A percentile compares a stretch with the other conserved stretches of the same genome.
These are phyloP conservation scores for Epithemia pelagica DNA, from an alignment of 108 stramenopile species.

Conservation along the genomic window DNA sequence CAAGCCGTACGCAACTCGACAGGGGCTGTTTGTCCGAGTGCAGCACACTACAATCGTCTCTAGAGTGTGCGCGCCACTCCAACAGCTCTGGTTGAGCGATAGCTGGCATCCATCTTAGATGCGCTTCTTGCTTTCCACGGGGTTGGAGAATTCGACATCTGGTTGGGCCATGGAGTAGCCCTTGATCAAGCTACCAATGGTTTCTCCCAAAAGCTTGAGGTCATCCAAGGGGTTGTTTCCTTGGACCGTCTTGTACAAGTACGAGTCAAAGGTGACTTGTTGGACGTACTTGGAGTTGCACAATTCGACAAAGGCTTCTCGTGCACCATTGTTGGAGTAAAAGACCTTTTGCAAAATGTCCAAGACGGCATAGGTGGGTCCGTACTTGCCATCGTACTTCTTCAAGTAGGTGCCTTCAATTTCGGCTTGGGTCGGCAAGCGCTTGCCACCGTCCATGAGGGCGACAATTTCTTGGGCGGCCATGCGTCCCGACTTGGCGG, in stretches of 20 bases:
- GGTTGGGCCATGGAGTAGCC: constrained; percentile 92
- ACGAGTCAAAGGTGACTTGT: constrained; percentile 97
- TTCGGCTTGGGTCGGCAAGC: constrained; percentile 88
- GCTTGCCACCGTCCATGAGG: constrained; percentile 81
- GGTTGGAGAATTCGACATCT: constrained; percentile 92
- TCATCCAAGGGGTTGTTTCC: constrained; percentile 97
- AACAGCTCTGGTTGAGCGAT: too few relatives aligned
- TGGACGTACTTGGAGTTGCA: constrained; percentile 97
- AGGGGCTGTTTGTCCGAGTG: too few relatives aligned
- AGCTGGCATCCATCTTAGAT: too few relatives aligned
- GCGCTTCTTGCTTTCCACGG: constrained; percentile 91
- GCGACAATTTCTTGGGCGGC: constrained; percentile 91
- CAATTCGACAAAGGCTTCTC: constrained; percentile 96
- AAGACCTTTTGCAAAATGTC: constrained; percentile 97
- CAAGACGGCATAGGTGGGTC: constrained; percentile 95
- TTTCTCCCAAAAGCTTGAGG: constrained; percentile 93
- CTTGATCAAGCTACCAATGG: constrained; percentile 92
- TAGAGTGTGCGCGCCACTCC: too few relatives aligned
- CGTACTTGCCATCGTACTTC: constrained; percentile 90
- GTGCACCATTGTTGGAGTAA: constrained; percentile 96
- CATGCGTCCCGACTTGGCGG: constrained; percentile 97
- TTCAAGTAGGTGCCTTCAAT: constrained; percentile 90
- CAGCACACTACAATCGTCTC: too few relatives aligned
- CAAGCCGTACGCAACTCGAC: too few relatives aligned
- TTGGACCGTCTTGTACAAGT: constrained; percentile 97